Percentiles rank a stretch among this genome's conserved stretches.
These are phyloP conservation scores for Babesia ovis DNA, from an alignment of 169 alveolate species.

Conservation along the genomic window DNA sequence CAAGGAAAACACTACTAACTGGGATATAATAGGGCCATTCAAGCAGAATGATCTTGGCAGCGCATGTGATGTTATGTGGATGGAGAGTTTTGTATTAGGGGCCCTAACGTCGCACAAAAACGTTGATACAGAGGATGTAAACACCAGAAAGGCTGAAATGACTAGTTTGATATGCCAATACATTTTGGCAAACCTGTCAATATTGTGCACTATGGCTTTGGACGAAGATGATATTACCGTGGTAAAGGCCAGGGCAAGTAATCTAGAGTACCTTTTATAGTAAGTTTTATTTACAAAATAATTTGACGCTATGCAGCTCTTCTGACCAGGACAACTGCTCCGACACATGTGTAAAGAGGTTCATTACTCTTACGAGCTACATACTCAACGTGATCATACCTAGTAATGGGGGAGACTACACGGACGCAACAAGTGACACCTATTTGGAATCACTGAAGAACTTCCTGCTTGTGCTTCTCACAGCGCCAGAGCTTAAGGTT, in stretches of 20 bases:
- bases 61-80: conserved; percentile 25
- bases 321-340: conserved; percentile 34
- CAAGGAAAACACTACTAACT: background rate
- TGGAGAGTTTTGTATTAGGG: conserved; percentile 35
- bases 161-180: conserved; percentile 62
- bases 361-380: conserved; percentile 45
- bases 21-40: conserved; percentile 20
- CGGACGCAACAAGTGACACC: conserved; percentile 60
- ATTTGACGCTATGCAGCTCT: conserved; percentile 13
- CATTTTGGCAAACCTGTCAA: conserved; percentile 44
- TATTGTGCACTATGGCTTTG: conserved; percentile 19
- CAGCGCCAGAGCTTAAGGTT: conserved; percentile 57
- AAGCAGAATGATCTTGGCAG: background rate
- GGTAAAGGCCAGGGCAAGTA: conserved; percentile 40
- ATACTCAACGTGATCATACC: conserved; percentile 64
- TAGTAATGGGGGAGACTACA: conserved; percentile 63
- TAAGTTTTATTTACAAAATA: conserved; percentile 9
- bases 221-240: conserved; percentile 5
- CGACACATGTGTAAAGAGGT: conserved; percentile 40
- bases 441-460: conserved; percentile 65
- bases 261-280: conserved; percentile 60
- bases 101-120: conserved; percentile 10
- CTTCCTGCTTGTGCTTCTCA: conserved; percentile 63
- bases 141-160: conserved; percentile 55
- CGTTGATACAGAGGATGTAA: conserved; percentile 45